A percentile compares a stretch with the other conserved stretches of the same genome.
Evolutionary conservation across 139 green algal genomes (phyloP).

Genomic region (Picochlorum sp.): DNA sequence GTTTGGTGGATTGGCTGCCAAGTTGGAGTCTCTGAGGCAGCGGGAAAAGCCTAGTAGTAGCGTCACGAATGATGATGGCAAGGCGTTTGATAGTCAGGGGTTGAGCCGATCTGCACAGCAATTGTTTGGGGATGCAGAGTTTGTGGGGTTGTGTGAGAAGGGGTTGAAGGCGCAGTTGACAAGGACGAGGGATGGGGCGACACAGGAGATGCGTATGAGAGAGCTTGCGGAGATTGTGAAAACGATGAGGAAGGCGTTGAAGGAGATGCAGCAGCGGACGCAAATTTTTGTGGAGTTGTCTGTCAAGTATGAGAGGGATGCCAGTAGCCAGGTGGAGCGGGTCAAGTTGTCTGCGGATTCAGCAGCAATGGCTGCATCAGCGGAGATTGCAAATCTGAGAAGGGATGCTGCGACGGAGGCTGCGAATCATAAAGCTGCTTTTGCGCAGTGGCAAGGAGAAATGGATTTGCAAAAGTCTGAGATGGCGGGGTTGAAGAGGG

Average conservation of each 20-base stretch:
- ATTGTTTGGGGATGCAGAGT: constrained; percentile 51
- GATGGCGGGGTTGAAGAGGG: constrained; percentile 38
- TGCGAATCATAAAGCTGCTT: constrained; percentile 38
- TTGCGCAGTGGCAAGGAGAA: constrained; percentile 42
- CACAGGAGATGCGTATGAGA: constrained; percentile 59
- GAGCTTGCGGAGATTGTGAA: constrained; percentile 77
- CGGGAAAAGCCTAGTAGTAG: too few species aligned
- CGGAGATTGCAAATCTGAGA: constrained; percentile 54
- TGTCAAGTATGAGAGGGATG: constrained; percentile 50
- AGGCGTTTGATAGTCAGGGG: constrained; percentile 17
- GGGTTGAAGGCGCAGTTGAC: constrained; percentile 61
- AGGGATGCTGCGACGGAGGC: constrained; percentile 40
- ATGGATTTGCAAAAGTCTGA: constrained; percentile 49
- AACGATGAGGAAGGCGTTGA: constrained; percentile 53
- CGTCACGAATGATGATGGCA: constrained; percentile 16
- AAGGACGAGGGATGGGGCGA: constrained; percentile 71
- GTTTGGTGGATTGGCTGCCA: constrained; percentile 5
- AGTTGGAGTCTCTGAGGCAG: constrained; percentile 10
- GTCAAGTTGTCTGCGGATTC: constrained; percentile 46
- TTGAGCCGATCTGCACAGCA: constrained; percentile 34
- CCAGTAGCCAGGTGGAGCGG: constrained; percentile 53
- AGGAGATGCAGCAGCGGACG: constrained; percentile 40
- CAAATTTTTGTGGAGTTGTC: constrained; percentile 46
- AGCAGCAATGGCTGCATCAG: constrained; percentile 38
- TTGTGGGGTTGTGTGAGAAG: constrained; percentile 42